phyloP scores from a whole-genome alignment of 2,329 filamentous ascomycete genomes.

The Pseudocercospora cruenta region DNA sequence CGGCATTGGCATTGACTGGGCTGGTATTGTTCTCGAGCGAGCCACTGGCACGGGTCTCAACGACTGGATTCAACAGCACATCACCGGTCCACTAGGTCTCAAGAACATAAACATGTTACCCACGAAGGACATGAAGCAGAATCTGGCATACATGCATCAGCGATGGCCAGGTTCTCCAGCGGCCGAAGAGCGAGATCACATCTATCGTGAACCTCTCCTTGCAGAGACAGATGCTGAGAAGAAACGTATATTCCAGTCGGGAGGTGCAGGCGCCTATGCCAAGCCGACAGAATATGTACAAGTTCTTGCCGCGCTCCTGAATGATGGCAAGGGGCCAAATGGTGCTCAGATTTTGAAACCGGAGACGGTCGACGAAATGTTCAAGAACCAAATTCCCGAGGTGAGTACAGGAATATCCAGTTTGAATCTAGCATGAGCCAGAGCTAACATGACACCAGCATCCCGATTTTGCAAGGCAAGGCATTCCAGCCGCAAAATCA shows the following conservation, averaged over 20 bases:
- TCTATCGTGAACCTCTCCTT: conserved; percentile 53
- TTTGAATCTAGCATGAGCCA: no score
- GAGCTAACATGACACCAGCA: conserved; percentile 21
- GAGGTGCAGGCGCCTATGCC: conserved; percentile 65
- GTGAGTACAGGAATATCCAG: background rate
- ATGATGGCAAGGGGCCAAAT: conserved; percentile 66
- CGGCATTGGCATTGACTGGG: conserved; percentile 53
- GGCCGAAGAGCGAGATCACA: conserved; percentile 53
- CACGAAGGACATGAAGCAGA: conserved; percentile 55
- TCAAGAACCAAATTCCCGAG: conserved; percentile 47
- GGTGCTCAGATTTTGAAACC: conserved; percentile 58
- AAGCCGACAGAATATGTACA: conserved; percentile 63
- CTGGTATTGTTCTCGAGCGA: conserved; percentile 53
- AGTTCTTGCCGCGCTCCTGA: conserved; percentile 66
- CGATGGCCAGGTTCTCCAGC: conserved; percentile 45
- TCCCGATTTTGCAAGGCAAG: conserved; percentile 41
- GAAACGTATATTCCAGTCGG: conserved; percentile 58
- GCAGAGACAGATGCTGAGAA: conserved; percentile 50
- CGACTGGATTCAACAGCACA: conserved; percentile 52
- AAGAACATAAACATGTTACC: conserved; percentile 63
- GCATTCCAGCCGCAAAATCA: conserved; percentile 39
- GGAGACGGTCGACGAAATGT: conserved; percentile 65
- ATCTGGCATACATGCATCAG: conserved; percentile 62
- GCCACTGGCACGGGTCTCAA: conserved; percentile 48
- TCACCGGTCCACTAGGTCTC: conserved; percentile 52